Evolutionary conservation across 495 filamentous ascomycete species (phyloP), one percentile per base, ranked within the genome.

Genomic region (Sabuloglossum arenarium): DNA sequence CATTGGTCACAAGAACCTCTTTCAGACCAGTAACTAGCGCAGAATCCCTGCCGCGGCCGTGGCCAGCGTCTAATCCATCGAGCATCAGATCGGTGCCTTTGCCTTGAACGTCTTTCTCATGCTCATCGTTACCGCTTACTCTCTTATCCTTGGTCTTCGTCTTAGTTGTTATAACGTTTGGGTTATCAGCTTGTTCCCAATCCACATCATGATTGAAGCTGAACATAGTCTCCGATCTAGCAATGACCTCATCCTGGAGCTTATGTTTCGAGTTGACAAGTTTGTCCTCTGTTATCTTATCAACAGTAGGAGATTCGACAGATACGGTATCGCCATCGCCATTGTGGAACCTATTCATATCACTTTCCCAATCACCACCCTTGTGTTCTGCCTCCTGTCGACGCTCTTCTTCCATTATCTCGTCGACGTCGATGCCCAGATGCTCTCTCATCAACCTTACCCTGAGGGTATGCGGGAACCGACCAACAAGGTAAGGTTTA

Each of bases 381-480:
- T 58, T 50, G 16, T 56, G 45, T 12, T 60, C 39, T 29, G 61
- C 58, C 34, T 68, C 65, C 57, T 65, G 59, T 59, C 73, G 70
- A 46, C 78, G 75, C 60, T 94, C 86, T 50, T 89, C 82, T 59
- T 91, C 88, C 70, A 86, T 73, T 56, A 94, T 76, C 63, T 85
- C 87, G 64, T 99, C 91, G 21, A 94, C 86, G 63, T 97, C 91
- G 54, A 99, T 71, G 32, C 91, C 91, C 34, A 99, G 75, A 73
- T 99, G 91, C 68, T 99, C 91, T 59, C 91, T 79, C 91, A 97
- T 97, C 47, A 99, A 70, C 42, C 93, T 80, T 73, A 95, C 81
- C 2, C 91, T 85, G 59, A 98, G 78, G 0, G 88, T 91, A 64
- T 97, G 89, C 19, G 91, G 84, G 66, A 95, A 98, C 28, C 84